Evolutionary conservation across 1,284 basidiomycete species (phyloP).

Genomic region (Malassezia furfur): DNA sequence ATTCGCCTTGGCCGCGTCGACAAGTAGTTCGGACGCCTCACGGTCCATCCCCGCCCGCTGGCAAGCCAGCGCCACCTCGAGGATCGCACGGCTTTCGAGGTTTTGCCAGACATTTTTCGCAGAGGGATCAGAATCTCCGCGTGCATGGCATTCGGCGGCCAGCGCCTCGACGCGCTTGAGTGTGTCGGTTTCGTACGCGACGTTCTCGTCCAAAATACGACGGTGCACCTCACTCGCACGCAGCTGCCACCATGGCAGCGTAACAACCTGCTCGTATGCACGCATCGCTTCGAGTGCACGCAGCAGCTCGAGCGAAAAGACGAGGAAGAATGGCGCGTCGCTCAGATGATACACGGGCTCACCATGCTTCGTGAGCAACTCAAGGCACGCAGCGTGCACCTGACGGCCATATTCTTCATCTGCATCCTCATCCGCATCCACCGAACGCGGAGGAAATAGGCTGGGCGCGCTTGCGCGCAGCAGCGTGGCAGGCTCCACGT

Average conservation of each 20-base stretch:
- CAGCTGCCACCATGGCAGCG: conserved; percentile 61
- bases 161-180: conserved; percentile 55
- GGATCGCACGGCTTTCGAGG: conserved; percentile 60
- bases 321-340: conserved; percentile 61
- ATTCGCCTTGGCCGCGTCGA: conserved; percentile 66
- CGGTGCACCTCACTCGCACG: conserved; percentile 67
- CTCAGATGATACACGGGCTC: conserved; percentile 94
- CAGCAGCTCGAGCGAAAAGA: conserved; percentile 66
- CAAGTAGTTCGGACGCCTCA: conserved; percentile 67
- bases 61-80: conserved; percentile 73
- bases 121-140: conserved; percentile 43
- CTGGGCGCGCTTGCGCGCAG: conserved; percentile 50
- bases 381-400: conserved; percentile 60
- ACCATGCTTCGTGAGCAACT: conserved; percentile 71
- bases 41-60: conserved; percentile 68
- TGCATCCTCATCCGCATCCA: conserved; percentile 51
- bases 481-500: conserved; percentile 18
- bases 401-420: conserved; percentile 16
- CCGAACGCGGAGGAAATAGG: conserved; percentile 52
- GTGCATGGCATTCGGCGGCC: conserved; percentile 42
- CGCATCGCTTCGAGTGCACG: conserved; percentile 46
- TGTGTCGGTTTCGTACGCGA: conserved; percentile 56
- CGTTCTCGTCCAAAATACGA: conserved; percentile 75
- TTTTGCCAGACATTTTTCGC: conserved; percentile 51
- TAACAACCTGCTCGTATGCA: conserved; percentile 11